Percentiles rank a stretch among this genome's conserved stretches.
phyloP scores from a whole-genome alignment of 2,329 filamentous ascomycete species.

The Xylariomycetidae sp. region DNA sequence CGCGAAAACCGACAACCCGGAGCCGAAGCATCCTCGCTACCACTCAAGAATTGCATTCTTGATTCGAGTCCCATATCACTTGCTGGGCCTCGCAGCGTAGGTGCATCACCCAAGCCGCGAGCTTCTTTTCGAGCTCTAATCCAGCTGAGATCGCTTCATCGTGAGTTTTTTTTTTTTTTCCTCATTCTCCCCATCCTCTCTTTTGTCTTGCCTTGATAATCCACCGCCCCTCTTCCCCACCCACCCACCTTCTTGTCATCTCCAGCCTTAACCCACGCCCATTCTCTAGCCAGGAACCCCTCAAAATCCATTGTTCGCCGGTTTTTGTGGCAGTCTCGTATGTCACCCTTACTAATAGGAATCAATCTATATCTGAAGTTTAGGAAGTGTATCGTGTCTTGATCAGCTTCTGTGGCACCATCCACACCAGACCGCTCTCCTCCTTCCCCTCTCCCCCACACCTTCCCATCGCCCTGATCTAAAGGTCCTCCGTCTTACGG shows the following conservation, averaged over 20 bases:
- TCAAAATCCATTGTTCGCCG: background rate
- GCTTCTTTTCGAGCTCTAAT: slow-evolving; percentile 11
- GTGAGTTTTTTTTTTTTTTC: slow-evolving; percentile 14
- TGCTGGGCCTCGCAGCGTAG: background rate
- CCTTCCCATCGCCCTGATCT: slow-evolving; percentile 17
- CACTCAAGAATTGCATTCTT: background rate
- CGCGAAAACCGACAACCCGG: background rate
- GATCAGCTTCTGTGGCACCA: slow-evolving; percentile 19
- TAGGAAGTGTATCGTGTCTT: slow-evolving; percentile 26
- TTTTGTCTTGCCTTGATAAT: slow-evolving; percentile 14
- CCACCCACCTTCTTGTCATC: slow-evolving; percentile 18
- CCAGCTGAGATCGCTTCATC: slow-evolving; percentile 16
- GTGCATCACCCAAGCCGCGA: slow-evolving; percentile 9
- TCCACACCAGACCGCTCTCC: slow-evolving; percentile 12
- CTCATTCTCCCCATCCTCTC: background rate
- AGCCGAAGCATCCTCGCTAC: background rate
- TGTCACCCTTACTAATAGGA: background rate
- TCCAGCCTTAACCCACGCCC: slow-evolving; percentile 9
- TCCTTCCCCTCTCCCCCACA: slow-evolving; percentile 12
- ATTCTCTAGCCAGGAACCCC: no score
- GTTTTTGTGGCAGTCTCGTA: background rate
- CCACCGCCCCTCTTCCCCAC: slow-evolving; percentile 27
- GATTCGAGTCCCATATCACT: background rate
- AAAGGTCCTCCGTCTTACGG: slow-evolving; percentile 25
- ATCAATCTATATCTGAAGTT: slow-evolving; percentile 1